Evolutionary conservation across 2,329 filamentous ascomycete species (phyloP), one percentile per base, ranked within the genome.

Genomic region (Ophiostoma tasmaniense): DNA sequence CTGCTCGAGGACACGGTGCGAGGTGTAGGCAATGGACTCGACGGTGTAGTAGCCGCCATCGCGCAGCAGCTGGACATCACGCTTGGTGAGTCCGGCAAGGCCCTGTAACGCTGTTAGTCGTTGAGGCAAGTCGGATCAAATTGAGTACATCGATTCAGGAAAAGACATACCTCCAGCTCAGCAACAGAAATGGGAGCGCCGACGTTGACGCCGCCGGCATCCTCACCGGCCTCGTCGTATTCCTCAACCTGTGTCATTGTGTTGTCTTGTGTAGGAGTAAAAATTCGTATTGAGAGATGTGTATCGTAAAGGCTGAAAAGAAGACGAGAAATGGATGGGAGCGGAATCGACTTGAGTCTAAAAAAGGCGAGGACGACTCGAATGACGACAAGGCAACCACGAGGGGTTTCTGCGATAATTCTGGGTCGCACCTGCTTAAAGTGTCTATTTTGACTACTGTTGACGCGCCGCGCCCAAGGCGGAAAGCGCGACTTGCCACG

Each of bases 11-110:
- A 90, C 82, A 75, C 94, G 87, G 67, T 86, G 90, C 77, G 95
- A 87, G 2, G 87, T 98, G 77, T 99, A 99, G 66, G 95, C 95
- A 71, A 99, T 90, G 1, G 93, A 90, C 79, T 99, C 95, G 50
- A 99, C 93, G 0, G 95, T 99, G 77, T 98, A 92, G 79, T 89
- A 98, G 5, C 95, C 95, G 52, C 91, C 93, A 75, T 98, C 94
- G 22, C 96, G 83, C 28, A 99, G 87, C 52, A 97, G 83, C 77
- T 97, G 95, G 74, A 98, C 96, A 77, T 99, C 95, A 75, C 96
- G 88, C 74, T 93, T 93, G n/a, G 93, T 97, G 73, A 98, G 81
- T 17, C 94, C 94, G 64, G 90, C 88, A 71, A 97, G 82, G 37
- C 94, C 94, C 93, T 97, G 10, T 6, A 28, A 11, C 3, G 66